phyloP scores from a whole-genome alignment of 108 stramenopile species.

The Hondaea fermentalgiana region DNA sequence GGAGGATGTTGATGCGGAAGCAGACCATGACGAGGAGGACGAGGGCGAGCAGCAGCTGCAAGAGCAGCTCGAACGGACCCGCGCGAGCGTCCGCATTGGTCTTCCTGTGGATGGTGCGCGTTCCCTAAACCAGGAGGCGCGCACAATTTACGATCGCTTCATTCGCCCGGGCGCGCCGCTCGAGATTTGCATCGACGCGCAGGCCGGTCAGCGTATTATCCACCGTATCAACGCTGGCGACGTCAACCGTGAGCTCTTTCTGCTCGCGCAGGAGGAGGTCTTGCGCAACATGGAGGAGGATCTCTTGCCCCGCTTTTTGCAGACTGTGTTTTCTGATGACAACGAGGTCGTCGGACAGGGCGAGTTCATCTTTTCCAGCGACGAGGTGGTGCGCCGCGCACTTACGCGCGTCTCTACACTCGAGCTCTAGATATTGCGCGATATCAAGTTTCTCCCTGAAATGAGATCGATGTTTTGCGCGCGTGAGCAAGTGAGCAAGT shows the following conservation, averaged over 20 bases:
- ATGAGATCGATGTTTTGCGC: too few species aligned
- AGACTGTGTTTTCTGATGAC: background rate
- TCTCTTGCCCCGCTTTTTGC: background rate
- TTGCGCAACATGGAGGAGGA: constrained; percentile 17
- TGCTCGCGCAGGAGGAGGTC: background rate
- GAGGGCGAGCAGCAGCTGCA: background rate
- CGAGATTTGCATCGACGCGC: background rate
- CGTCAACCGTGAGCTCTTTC: background rate
- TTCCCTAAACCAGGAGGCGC: background rate
- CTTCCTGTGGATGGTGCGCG: background rate
- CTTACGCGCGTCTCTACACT: background rate
- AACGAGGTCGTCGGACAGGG: background rate
- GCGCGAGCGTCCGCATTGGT: background rate
- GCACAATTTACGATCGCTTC: background rate
- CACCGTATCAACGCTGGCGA: background rate
- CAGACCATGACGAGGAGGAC: background rate
- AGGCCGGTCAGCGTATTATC: background rate
- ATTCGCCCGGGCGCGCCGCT: background rate
- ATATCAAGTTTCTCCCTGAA: background rate
- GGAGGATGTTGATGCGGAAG: background rate
- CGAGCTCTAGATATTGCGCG: background rate
- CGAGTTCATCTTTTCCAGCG: background rate
- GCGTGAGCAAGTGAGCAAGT: too few species aligned
- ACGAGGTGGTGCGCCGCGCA: background rate
- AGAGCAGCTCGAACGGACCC: background rate